Evolutionary conservation across 139 green algal genomes (phyloP).

Genomic region (Micractinium sp.): DNA sequence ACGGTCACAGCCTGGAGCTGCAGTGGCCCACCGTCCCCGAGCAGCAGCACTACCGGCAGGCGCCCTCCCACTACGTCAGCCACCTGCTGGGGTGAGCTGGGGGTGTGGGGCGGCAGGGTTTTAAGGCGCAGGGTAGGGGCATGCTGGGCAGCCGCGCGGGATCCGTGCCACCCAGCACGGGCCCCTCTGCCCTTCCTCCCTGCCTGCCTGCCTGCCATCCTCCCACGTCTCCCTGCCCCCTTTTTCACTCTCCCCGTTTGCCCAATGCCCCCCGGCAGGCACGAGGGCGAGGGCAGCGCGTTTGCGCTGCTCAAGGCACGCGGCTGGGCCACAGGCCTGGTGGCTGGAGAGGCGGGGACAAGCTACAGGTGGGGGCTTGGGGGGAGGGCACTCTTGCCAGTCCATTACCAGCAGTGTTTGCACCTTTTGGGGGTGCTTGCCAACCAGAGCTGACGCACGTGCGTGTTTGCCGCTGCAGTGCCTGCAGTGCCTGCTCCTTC

Average conservation of each 20-base stretch:
- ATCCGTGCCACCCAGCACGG: not conserved
- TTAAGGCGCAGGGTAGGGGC: not conserved
- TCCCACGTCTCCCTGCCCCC: too few relatives aligned
- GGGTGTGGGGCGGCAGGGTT: not conserved
- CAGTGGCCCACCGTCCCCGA: slow-evolving; percentile 71
- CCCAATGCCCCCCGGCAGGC: slow-evolving; percentile 26
- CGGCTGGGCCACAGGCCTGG: slow-evolving; percentile 71
- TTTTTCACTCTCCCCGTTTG: not conserved
- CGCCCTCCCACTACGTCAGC: slow-evolving; percentile 74
- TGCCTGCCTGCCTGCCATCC: not conserved
- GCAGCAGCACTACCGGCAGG: slow-evolving; percentile 56
- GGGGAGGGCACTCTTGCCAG: not conserved
- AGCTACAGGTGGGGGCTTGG: slow-evolving; percentile 33
- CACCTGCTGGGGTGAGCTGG: slow-evolving; percentile 77
- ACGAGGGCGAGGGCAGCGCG: slow-evolving; percentile 86
- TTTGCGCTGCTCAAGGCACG: slow-evolving; percentile 86
- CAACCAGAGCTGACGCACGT: too few relatives aligned
- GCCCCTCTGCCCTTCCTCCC: not conserved
- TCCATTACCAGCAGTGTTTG: too few relatives aligned
- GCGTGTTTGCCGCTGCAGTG: not conserved
- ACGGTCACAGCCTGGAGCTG: slow-evolving; percentile 82
- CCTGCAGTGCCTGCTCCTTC: not conserved
- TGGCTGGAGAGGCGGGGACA: slow-evolving; percentile 68
- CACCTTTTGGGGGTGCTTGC: not conserved
- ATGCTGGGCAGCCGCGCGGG: not conserved